phyloP scores from a whole-genome alignment of 257 asterid species.

The Solanum habrochaites region DNA sequence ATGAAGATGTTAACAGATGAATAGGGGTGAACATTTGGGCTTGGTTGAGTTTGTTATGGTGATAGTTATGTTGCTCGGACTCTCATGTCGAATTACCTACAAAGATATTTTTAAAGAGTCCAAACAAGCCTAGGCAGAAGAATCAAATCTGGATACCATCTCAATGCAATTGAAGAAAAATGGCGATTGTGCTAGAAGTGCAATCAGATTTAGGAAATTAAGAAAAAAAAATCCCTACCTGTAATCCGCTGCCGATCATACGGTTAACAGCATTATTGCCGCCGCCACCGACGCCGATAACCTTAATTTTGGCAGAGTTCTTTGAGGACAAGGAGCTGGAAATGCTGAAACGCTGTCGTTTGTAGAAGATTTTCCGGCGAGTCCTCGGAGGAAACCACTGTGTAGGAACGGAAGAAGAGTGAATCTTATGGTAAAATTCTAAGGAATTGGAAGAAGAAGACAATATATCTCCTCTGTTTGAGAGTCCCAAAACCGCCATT shows the following conservation, averaged over 20 bases:
- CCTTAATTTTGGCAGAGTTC: slow-evolving; percentile 92
- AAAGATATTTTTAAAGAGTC: not conserved
- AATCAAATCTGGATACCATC: not conserved
- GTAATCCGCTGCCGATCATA: slow-evolving; percentile 90
- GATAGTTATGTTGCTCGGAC: not conserved
- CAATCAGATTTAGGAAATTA: not conserved
- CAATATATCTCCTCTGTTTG: slow-evolving; percentile 26
- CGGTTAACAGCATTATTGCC: slow-evolving; percentile 97
- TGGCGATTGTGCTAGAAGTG: not conserved
- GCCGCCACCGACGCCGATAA: slow-evolving; percentile 93
- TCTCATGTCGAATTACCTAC: too few relatives aligned
- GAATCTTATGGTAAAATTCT: slow-evolving; percentile 9
- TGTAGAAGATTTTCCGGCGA: slow-evolving; percentile 28
- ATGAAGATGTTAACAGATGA: not conserved
- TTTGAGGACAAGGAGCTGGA: slow-evolving; percentile 39
- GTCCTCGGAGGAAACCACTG: slow-evolving; percentile 22
- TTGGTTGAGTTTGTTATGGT: not conserved
- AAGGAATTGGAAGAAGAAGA: slow-evolving; percentile 21
- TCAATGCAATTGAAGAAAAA: not conserved
- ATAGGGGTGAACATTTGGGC: not conserved
- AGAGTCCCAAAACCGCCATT: slow-evolving; percentile 47
- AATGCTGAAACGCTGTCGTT: slow-evolving; percentile 30
- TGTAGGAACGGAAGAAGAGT: slow-evolving; percentile 18
- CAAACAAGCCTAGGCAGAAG: not conserved
- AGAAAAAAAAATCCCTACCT: slow-evolving; percentile 9